phyloP scores from a whole-genome alignment of 2,329 filamentous ascomycete genomes.

The Xylaria polymorpha region DNA sequence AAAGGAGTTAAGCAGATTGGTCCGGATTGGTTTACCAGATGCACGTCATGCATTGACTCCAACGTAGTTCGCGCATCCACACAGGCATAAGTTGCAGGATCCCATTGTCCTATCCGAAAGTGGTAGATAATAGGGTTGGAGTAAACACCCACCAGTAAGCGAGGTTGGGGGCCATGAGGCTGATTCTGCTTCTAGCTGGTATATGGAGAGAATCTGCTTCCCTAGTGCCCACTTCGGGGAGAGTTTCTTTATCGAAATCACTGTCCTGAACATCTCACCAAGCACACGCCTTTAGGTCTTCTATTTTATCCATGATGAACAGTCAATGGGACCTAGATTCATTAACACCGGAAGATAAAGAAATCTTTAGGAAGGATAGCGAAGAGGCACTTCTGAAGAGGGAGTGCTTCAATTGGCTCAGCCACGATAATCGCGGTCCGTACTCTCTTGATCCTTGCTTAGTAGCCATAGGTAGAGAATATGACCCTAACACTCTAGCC shows the following conservation, averaged over 20 bases:
- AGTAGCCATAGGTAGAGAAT: background rate
- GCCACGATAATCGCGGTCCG: background rate
- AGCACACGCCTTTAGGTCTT: background rate
- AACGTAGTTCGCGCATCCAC: background rate
- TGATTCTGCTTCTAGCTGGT: background rate
- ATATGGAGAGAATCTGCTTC: background rate
- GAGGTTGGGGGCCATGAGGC: background rate
- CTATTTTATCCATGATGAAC: background rate
- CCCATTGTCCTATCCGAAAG: background rate
- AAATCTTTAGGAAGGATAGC: background rate
- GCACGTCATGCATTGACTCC: background rate
- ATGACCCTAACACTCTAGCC: slow-evolving; percentile 1
- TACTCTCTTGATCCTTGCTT: background rate
- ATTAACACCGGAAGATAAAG: background rate
- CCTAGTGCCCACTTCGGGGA: background rate
- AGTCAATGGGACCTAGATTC: background rate
- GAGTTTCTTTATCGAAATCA: background rate
- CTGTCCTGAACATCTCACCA: background rate
- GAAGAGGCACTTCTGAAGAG: background rate
- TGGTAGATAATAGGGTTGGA: background rate
- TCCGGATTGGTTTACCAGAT: background rate
- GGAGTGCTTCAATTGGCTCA: background rate
- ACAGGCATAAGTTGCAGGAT: background rate
- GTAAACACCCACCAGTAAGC: background rate
- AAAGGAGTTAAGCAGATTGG: background rate